Evolutionary conservation across 148 eudicot genomes (phyloP).

Genomic region (Cornus florida): DNA sequence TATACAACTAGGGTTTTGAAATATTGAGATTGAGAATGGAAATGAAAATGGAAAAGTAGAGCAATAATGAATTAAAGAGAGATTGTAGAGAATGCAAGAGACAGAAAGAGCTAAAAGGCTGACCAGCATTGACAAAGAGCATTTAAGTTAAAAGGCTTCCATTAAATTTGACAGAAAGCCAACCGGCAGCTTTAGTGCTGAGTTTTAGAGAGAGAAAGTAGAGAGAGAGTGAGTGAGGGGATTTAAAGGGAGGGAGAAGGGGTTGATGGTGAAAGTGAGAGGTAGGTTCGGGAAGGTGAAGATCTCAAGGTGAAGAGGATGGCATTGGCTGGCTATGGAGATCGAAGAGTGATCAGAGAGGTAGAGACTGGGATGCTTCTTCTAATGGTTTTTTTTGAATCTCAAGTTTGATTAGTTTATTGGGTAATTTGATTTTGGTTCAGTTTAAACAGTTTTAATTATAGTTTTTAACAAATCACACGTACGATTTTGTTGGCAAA

Average conservation of each 20-base stretch:
- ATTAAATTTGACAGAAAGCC: conserved; percentile 2
- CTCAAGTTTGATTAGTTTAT: conserved; percentile 31
- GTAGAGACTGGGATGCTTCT: conserved; percentile 39
- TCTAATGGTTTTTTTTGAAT: conserved; percentile 31
- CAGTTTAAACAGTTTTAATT: neutral
- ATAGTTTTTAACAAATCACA: neutral
- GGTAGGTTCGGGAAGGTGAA: conserved; percentile 61
- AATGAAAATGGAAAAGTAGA: no score
- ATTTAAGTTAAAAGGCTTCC: neutral
- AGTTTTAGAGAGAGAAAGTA: conserved; percentile 7
- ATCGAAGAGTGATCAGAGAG: neutral
- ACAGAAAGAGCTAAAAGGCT: conserved; percentile 3
- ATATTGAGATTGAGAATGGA: no score
- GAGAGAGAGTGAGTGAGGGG: conserved; percentile 13
- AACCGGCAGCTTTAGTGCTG: no score
- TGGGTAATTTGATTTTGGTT: conserved; percentile 11
- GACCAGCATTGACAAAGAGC: neutral
- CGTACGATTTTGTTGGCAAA: conserved; percentile 14
- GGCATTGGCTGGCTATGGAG: neutral
- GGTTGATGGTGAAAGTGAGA: conserved; percentile 16
- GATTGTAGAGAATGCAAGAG: neutral
- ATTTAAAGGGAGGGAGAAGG: neutral
- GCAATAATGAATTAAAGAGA: neutral
- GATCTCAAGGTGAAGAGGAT: conserved; percentile 51
- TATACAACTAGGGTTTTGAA: neutral